Evolutionary conservation across 352 stramenopile genomes (phyloP).

Genomic region (Phytophthora hibernalis): DNA sequence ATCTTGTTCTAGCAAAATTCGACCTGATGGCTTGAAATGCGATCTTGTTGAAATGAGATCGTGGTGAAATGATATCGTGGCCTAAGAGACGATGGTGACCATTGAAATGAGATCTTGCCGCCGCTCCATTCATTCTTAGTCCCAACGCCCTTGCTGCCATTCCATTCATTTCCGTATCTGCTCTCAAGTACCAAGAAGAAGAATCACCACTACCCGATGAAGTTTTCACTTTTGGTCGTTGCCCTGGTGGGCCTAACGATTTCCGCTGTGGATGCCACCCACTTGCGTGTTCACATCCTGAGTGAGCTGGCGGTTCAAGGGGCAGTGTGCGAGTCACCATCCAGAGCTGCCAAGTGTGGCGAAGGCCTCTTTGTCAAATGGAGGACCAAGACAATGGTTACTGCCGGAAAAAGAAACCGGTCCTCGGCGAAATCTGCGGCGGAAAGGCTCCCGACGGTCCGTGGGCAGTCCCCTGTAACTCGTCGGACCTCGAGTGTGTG

Average conservation of each 20-base stretch:
- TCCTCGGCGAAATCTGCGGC: constrained; percentile 25
- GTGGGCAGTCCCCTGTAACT: constrained; percentile 21
- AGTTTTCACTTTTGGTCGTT: not conserved
- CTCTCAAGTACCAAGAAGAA: not conserved
- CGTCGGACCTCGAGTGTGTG: not conserved
- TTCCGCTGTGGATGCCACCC: not conserved
- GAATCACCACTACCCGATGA: not conserved
- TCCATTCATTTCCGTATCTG: not conserved
- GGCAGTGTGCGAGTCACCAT: not conserved
- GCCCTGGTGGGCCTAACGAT: not conserved
- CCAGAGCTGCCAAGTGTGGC: not conserved
- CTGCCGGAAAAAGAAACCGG: constrained; percentile 25
- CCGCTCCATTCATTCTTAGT: not conserved
- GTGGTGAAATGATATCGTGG: not conserved
- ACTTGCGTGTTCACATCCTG: not conserved
- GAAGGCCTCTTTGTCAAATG: constrained; percentile 11
- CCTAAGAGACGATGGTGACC: not conserved
- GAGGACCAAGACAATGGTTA: constrained; percentile 16
- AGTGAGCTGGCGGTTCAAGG: not conserved
- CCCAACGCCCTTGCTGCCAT: not conserved
- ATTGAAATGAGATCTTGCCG: not conserved
- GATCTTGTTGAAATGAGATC: not conserved
- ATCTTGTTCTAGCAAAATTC: too few relatives aligned
- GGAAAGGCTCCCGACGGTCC: constrained; percentile 15
- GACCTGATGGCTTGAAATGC: too few relatives aligned